Percentiles rank a stretch among this genome's conserved stretches.
Conservation (phyloP, 148 eudicot species). For the Fallopia convolvulus region DNA sequence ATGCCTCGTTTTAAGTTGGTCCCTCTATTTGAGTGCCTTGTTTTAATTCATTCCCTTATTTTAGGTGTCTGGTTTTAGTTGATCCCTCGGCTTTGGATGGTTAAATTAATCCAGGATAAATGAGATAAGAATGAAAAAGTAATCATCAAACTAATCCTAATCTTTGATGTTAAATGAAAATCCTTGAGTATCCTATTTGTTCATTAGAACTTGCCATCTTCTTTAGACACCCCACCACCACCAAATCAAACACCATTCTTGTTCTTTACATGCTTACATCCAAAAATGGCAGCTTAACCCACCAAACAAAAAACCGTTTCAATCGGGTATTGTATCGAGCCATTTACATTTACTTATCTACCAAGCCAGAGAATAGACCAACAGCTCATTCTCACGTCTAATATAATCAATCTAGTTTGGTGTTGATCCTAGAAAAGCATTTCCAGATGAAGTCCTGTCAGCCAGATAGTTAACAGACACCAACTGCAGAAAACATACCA, state of each 20-base stretch:
- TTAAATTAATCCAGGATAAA: no score
- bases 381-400: conserved; percentile 46
- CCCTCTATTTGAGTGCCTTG: no score
- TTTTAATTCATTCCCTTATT: no score
- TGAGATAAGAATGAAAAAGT: no score
- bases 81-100: no score
- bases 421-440: conserved; percentile 16
- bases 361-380: conserved; percentile 38
- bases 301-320: not conserved
- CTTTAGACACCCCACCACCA: not conserved
- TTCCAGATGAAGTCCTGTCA: conserved; percentile 35
- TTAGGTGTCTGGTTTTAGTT: no score
- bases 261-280: not conserved
- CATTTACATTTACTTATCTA: not conserved
- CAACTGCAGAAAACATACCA: conserved; percentile 39
- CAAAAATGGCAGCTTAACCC: conserved; percentile 20
- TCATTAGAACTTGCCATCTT: not conserved
- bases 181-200: not conserved
- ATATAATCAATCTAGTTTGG: not conserved
- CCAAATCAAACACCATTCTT: not conserved
- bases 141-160: no score
- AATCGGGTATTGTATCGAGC: not conserved
- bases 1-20: no score
- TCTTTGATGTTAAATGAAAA: no score
- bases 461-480: conserved; percentile 40